A percentile compares a stretch with the other conserved stretches of the same genome.
Conservation (phyloP, 1,284 basidiomycete genomes). For the Melampsora occidentalis region DNA sequence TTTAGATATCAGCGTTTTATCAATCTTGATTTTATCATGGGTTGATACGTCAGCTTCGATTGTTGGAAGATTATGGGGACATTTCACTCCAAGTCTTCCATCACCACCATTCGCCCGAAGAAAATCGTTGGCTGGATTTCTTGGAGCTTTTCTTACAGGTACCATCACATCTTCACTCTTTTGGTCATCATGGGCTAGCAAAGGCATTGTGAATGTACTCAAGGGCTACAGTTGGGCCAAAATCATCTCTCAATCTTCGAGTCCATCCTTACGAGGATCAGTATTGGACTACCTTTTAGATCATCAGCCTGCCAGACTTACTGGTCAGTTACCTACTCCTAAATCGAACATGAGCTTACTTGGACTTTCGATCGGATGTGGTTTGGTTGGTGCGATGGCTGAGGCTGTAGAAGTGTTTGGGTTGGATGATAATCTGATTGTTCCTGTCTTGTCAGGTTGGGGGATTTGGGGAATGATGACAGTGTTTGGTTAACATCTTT, state of each 20-base stretch:
- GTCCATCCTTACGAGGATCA: not conserved
- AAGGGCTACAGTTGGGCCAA: constrained; percentile 22
- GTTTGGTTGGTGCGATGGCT: constrained; percentile 23
- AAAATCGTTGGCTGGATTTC: constrained; percentile 35
- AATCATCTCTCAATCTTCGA: not conserved
- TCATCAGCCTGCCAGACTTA: not conserved
- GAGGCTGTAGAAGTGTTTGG: constrained; percentile 37
- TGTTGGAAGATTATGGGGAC: constrained; percentile 14
- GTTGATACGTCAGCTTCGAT: constrained; percentile 38
- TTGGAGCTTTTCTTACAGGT: constrained; percentile 14
- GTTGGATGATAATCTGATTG: constrained; percentile 40
- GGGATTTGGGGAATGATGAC: constrained; percentile 41
- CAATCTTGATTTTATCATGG: constrained; percentile 39
- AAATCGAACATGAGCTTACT: constrained; percentile 1
- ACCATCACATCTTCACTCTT: constrained; percentile 17
- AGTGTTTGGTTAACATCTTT: constrained; percentile 1
- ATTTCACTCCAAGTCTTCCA: not conserved
- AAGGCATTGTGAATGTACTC: not conserved
- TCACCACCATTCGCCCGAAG: constrained; percentile 23
- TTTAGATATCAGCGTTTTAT: constrained; percentile 35
- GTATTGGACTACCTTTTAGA: not conserved
- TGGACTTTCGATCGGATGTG: constrained; percentile 10
- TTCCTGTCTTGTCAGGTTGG: constrained; percentile 38
- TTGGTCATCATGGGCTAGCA: constrained; percentile 15
- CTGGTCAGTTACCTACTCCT: constrained; percentile 14